Evolutionary conservation across 1,284 basidiomycete genomes (phyloP), one percentile per base, ranked within the genome.

Genomic region (Inonotus hispidus): DNA sequence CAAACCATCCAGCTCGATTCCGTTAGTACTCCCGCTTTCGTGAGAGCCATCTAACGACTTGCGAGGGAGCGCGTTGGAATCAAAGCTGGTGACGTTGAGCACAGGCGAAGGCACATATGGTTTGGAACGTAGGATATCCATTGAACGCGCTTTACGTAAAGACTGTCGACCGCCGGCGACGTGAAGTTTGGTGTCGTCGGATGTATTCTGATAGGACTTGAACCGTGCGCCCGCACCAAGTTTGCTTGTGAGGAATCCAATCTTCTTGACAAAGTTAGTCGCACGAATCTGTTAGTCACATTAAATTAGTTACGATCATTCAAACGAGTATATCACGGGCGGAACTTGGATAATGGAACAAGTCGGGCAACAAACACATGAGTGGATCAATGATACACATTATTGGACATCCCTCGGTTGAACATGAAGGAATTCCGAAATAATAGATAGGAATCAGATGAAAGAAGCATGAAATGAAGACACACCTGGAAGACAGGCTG

Each of bases 131-230:
- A 61, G 29, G n/a, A 61, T 35, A 35, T 61, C 60, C 53, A 61
- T 50, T 11, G 60, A 61, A 7, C 60, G 53, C 7, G 60, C 32
- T 38, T 41, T 46, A 10, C 60, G 53, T 25, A 23, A 52, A 35
- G 97, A 75, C 52, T 88, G 80, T 23, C 96, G 95, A 94, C 98
- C 98, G 63, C 82, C 81, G 35, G 95, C 81, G 10, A 93, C 87
- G 2, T 49, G n/a, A 25, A 25, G 8, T 14, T 49, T 23, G 47
- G 16, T 25, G 13, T 88, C 90, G 74, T 90, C 93, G 57, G 92
- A 92, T 73, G 98, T 93, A 69, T 98, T 98, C 67, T 81, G 38
- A 23, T 47, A 16, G 35, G 21, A 13, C 11, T 50, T 62, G 49
- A 46, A 23, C 13, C 21, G 49, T 32, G 53, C 29, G 14, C 46